phyloP scores from a whole-genome alignment of 2,329 filamentous ascomycete species.

The Fusarium foetens region DNA sequence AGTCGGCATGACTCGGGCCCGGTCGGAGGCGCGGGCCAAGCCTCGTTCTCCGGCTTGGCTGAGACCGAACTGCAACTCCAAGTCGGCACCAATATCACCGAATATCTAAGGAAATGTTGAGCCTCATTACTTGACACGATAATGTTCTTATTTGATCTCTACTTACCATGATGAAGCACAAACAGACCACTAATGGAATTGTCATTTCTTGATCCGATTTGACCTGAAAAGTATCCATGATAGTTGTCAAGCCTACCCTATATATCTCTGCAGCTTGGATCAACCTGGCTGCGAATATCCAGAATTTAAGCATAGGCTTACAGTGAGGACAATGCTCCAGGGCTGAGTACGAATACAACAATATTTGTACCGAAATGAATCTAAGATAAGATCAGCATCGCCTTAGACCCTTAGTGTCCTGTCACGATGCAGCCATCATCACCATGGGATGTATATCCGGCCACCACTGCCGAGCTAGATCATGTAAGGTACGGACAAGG shows the following conservation, averaged over 20 bases:
- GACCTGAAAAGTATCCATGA: neutral
- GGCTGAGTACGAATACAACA: neutral
- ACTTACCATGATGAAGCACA: accelerated
- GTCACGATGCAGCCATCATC: neutral
- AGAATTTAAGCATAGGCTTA: neutral
- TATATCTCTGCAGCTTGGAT: neutral
- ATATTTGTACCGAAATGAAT: no score
- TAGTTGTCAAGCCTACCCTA: neutral
- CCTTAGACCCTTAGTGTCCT: neutral
- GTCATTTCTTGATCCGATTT: neutral
- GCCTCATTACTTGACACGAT: neutral
- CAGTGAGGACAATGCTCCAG: no score
- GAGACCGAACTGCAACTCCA: neutral
- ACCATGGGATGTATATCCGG: no score
- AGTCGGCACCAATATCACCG: neutral
- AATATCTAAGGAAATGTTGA: neutral
- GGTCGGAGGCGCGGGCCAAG: neutral
- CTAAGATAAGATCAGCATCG: neutral
- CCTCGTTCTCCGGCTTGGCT: neutral
- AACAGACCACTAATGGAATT: no score
- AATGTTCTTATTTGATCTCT: neutral
- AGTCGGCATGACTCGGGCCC: neutral
- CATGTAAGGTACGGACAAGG: neutral
- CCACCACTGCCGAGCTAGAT: neutral
- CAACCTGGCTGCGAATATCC: neutral